These are phyloP conservation scores for Globisporangium paddicum DNA, from an alignment of 352 stramenopile species.

Conservation along the genomic window DNA sequence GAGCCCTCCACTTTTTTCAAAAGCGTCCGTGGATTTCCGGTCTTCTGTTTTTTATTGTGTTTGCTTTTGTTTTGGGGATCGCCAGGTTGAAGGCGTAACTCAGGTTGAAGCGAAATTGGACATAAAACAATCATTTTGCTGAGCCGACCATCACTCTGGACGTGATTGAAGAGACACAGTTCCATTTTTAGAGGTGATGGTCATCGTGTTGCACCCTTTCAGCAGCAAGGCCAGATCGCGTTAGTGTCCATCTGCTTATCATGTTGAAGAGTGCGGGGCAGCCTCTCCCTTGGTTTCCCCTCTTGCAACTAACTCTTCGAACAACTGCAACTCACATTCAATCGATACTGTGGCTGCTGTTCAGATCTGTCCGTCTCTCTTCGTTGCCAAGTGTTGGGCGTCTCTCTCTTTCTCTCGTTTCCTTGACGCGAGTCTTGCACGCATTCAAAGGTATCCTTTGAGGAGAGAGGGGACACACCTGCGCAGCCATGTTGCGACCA, in stretches of 20 bases:
- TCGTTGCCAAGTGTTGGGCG: background rate
- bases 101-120: background rate
- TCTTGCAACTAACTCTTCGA: background rate
- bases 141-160: slow-evolving; percentile 7
- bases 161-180: slow-evolving; percentile 8
- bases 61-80: slow-evolving; percentile 4
- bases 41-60: background rate
- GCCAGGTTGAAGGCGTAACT: background rate
- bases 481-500: background rate
- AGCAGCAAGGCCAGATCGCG: background rate
- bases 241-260: background rate
- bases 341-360: background rate
- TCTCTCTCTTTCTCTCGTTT: background rate
- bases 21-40: background rate
- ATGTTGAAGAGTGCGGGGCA: background rate
- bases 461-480: background rate
- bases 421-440: slow-evolving; percentile 1
- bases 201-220: background rate
- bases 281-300: slow-evolving; percentile 2
- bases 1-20: background rate
- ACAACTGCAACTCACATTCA: background rate
- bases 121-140: slow-evolving; percentile 3
- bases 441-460: slow-evolving; percentile 9
- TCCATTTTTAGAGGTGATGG: background rate
- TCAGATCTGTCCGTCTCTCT: background rate